A percentile compares a stretch with the other conserved stretches of the same genome.
Evolutionary conservation across 1,284 basidiomycete species (phyloP).

Genomic region (Thecaphora frezii): DNA sequence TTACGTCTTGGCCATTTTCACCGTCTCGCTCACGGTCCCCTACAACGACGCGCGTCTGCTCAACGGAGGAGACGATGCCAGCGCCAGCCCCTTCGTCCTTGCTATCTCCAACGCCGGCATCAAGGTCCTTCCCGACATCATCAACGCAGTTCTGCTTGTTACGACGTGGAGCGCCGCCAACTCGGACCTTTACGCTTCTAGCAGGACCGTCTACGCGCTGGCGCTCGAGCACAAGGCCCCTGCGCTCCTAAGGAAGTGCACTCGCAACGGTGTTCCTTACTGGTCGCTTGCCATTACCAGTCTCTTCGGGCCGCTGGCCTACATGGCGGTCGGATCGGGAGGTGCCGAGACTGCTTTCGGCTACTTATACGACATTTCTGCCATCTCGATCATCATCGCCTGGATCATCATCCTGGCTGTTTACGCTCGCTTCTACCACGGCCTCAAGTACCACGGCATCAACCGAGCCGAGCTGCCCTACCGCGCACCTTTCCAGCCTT

Average conservation of each 20-base stretch:
- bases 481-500: constrained; percentile 62
- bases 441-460: constrained; percentile 66
- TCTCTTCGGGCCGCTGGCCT: constrained; percentile 70
- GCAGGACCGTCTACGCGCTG: constrained; percentile 73
- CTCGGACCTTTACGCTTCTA: constrained; percentile 78
- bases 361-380: constrained; percentile 65
- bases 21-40: constrained; percentile 46
- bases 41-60: constrained; percentile 36
- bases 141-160: constrained; percentile 75
- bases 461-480: constrained; percentile 64
- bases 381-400: constrained; percentile 70
- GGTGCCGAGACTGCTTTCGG: constrained; percentile 66
- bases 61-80: constrained; percentile 32
- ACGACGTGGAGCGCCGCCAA: constrained; percentile 83
- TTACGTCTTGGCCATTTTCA: constrained; percentile 61
- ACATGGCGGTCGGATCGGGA: constrained; percentile 64
- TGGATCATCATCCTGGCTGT: constrained; percentile 81
- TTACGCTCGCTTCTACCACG: constrained; percentile 74
- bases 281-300: constrained; percentile 71
- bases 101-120: constrained; percentile 53
- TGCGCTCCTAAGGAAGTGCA: constrained; percentile 69
- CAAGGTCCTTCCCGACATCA: constrained; percentile 60
- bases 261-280: constrained; percentile 73
- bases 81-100: constrained; percentile 71
- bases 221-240: constrained; percentile 77